A percentile compares a stretch with the other conserved stretches of the same genome.
Conservation (phyloP, 805 yeast species). For the Wickerhamomyces rabaulensis region DNA sequence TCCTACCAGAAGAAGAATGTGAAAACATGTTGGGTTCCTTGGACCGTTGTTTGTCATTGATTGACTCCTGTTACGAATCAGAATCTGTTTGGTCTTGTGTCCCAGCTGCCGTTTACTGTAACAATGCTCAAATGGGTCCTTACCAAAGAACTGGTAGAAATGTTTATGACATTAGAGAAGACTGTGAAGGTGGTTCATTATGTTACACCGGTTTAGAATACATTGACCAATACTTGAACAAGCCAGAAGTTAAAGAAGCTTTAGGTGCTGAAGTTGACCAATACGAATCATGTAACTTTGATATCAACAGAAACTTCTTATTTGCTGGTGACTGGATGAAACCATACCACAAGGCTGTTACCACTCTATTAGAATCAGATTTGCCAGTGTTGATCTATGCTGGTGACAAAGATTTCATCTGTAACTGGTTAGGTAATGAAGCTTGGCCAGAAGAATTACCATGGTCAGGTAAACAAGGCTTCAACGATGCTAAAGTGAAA, state of each 20-base stretch:
- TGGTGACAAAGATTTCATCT: slow-evolving; percentile 94
- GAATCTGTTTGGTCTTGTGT: slow-evolving; percentile 80
- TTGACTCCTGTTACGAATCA: slow-evolving; percentile 71
- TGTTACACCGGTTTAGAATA: slow-evolving; percentile 79
- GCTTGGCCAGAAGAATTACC: slow-evolving; percentile 78
- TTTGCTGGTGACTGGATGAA: slow-evolving; percentile 90
- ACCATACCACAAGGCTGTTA: slow-evolving; percentile 76
- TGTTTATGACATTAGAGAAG: slow-evolving; percentile 82
- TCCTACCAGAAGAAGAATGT: slow-evolving; percentile 77
- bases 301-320: slow-evolving; percentile 72
- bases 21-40: slow-evolving; percentile 57
- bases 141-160: slow-evolving; percentile 83
- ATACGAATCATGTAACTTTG: slow-evolving; percentile 72
- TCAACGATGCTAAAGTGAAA: slow-evolving; percentile 38
- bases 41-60: slow-evolving; percentile 73
- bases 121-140: slow-evolving; percentile 75
- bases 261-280: slow-evolving; percentile 86
- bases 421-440: slow-evolving; percentile 94
- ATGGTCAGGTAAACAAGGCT: slow-evolving; percentile 56
- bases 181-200: slow-evolving; percentile 64
- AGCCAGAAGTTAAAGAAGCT: slow-evolving; percentile 68
- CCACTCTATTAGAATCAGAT: slow-evolving; percentile 62
- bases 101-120: slow-evolving; percentile 89
- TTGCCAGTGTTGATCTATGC: slow-evolving; percentile 87
- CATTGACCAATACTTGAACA: slow-evolving; percentile 75